Conservation (phyloP, 371 early-diverging fungal genomes). For the Syncephalastrum contaminatum region DNA sequence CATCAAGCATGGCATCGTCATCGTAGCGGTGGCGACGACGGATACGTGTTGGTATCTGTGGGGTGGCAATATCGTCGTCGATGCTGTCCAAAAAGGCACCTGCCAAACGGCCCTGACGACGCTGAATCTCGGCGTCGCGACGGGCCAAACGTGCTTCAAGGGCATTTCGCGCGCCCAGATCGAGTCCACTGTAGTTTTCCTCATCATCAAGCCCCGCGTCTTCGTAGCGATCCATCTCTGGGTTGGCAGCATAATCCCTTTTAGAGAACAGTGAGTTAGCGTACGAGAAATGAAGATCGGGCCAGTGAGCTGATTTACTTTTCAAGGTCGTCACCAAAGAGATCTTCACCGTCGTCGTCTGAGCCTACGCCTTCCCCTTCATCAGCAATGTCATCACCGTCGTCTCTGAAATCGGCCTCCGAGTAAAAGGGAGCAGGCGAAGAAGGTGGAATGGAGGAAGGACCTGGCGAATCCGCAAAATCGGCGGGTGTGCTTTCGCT, state of each 20-base stretch:
- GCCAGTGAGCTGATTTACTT: conserved; percentile 35
- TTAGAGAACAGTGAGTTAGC: not conserved
- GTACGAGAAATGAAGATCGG: not conserved
- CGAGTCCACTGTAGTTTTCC: conserved; percentile 65
- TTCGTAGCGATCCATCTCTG: conserved; percentile 79
- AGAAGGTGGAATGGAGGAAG: conserved; percentile 42
- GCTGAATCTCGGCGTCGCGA: conserved; percentile 79
- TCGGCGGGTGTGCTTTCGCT: conserved; percentile 14
- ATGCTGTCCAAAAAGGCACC: conserved; percentile 83
- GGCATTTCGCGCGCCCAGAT: conserved; percentile 68
- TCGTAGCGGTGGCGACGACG: conserved; percentile 64
- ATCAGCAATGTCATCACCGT: conserved; percentile 26
- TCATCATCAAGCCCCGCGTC: conserved; percentile 69
- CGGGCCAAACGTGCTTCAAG: conserved; percentile 80
- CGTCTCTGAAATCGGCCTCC: conserved; percentile 41
- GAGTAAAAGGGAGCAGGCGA: conserved; percentile 46
- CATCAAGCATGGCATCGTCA: conserved; percentile 49
- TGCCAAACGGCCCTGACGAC: conserved; percentile 74
- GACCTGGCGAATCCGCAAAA: conserved; percentile 33
- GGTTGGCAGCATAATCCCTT: conserved; percentile 79
- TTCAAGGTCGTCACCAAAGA: conserved; percentile 82
- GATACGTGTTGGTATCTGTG: conserved; percentile 34
- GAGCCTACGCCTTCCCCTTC: conserved; percentile 55
- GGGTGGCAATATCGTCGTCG: conserved; percentile 54
- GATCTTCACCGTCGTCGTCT: conserved; percentile 77